Evolutionary conservation across 2,329 filamentous ascomycete genomes (phyloP), one percentile per base, ranked within the genome.

Genomic region (Colletotrichum sansevieriae): DNA sequence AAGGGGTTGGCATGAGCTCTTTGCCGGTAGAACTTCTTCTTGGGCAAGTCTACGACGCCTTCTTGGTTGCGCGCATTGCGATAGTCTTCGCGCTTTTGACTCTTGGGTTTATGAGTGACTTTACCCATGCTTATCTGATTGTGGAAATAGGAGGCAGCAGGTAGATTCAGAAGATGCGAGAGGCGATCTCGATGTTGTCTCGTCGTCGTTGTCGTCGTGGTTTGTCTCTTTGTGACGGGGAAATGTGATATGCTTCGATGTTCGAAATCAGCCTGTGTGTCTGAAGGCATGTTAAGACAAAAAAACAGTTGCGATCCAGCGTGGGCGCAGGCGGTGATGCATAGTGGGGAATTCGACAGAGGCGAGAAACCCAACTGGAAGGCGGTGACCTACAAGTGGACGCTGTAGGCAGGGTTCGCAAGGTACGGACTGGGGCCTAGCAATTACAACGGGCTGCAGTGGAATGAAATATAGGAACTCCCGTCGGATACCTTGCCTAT

Each of bases 1-100:
- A 99, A 99, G 7, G 95, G 95, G 83, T 99, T 99, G 71, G 96
- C 96, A 82, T 99, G 96, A 43, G 96, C 96, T 79, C 96, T 89
- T 81, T 99, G 96, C 64, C 96, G 90, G 80, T 97, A 99, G 83
- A 96, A 97, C 83, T 92, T 95, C 85, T 99, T 99, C 81, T 93
- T 91, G 10, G 96, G 96, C 75, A 98, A 82, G 74, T 89, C 86
- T 8, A 88, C 81, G 44, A 82, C 81, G 22, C 80, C 83, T 76
- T 87, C 83, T 71, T 87, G 82, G 43, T 81, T 80, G 59, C 85
- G 84, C 61, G 83, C 81, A 63, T 84, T 84, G 73, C 87, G 89
- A 76, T 92, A 92, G 68, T 87, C 86, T 66, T 89, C 86, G 72
- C 92, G 89, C 82, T 90, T 90, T 74, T 88, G 85, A 68, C 84